Conservation (phyloP, 2,329 filamentous ascomycete genomes). For the Graphiopsis chlorocephala region DNA sequence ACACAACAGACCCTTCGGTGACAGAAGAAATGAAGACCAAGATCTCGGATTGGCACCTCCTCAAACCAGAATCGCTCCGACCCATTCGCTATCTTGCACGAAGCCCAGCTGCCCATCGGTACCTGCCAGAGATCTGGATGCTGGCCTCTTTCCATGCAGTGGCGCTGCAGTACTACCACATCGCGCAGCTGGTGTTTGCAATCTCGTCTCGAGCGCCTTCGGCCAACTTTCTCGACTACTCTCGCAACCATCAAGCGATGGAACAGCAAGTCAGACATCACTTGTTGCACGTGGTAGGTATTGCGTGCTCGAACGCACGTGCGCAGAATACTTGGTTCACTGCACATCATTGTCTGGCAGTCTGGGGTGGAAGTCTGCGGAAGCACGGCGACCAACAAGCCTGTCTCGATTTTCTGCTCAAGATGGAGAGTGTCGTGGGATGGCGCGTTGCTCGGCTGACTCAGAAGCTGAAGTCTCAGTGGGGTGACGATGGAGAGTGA, state of each 20-base stretch:
- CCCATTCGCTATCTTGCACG: slow-evolving; percentile 2
- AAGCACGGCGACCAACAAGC: slow-evolving; percentile 18
- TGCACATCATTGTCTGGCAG: slow-evolving; percentile 21
- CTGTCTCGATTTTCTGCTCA: slow-evolving; percentile 14
- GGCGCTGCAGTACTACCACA: slow-evolving; percentile 22
- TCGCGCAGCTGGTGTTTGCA: slow-evolving; percentile 19
- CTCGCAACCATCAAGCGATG: slow-evolving; percentile 10
- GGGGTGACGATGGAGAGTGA: slow-evolving; percentile 18
- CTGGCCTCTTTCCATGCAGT: slow-evolving; percentile 20
- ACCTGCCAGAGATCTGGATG: slow-evolving; percentile 21
- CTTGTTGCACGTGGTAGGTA: slow-evolving; percentile 18
- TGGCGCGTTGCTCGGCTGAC: slow-evolving; percentile 17
- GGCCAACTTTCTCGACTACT: slow-evolving; percentile 14
- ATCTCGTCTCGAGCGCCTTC: neutral
- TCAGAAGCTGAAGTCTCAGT: slow-evolving; percentile 15
- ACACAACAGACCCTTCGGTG: slow-evolving; percentile 2
- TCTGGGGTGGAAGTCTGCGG: slow-evolving; percentile 19
- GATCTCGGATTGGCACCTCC: slow-evolving; percentile 1
- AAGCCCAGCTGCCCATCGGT: neutral
- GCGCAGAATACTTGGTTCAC: slow-evolving; percentile 23
- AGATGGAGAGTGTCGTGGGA: slow-evolving; percentile 17
- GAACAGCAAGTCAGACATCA: slow-evolving; percentile 17
- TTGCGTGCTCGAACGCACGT: slow-evolving; percentile 18
- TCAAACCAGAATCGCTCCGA: slow-evolving; percentile 4
- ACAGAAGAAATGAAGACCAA: neutral